Conservation (phyloP, 1,284 basidiomycete genomes). For the Moniliophthora roreri region DNA sequence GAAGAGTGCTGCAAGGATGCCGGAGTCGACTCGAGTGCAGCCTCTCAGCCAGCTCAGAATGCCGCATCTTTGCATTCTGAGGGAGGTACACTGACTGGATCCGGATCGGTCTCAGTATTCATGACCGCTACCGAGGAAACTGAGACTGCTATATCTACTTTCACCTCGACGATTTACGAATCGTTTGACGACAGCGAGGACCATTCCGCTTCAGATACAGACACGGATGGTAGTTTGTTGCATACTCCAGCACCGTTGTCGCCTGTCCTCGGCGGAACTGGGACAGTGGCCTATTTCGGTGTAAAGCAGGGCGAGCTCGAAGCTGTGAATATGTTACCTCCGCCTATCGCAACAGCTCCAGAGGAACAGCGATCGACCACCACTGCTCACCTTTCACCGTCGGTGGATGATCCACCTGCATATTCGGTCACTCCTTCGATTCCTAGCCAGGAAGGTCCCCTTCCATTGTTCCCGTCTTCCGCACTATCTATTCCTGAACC, state of each 20-base stretch:
- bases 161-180: background rate
- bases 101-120: background rate
- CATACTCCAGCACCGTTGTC: conserved; percentile 50
- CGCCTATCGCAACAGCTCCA: too few species aligned
- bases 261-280: conserved; percentile 4
- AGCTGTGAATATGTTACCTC: too few species aligned
- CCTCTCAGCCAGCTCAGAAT: too few species aligned
- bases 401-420: background rate
- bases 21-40: background rate
- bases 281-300: background rate
- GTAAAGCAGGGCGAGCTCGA: conserved; percentile 9
- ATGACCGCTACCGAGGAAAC: background rate
- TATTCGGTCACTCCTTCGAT: background rate
- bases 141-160: background rate
- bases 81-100: background rate
- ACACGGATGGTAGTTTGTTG: conserved; percentile 53
- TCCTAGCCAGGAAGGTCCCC: background rate
- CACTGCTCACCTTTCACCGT: background rate
- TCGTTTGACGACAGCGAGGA: conserved; percentile 31
- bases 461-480: background rate
- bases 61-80: background rate
- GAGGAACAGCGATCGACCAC: background rate
- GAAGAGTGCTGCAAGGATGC: conserved; percentile 32
- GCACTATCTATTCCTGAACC: background rate
- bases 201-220: conserved; percentile 16